Evolutionary conservation across 2,329 filamentous ascomycete species (phyloP), one percentile per base, ranked within the genome.

Genomic region (Zasmidium angulare): DNA sequence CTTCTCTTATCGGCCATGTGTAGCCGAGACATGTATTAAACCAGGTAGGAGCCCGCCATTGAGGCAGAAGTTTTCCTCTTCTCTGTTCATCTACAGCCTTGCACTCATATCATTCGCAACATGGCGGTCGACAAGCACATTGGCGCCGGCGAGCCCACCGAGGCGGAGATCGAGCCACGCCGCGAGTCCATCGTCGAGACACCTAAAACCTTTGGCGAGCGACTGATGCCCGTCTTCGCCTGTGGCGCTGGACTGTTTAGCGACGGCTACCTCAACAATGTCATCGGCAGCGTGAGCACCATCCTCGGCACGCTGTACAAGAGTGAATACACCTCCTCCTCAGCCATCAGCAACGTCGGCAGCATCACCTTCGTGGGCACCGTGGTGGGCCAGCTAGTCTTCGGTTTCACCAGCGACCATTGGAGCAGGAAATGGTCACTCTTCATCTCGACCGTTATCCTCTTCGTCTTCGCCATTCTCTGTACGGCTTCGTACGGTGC

Each of bases 221-320:
- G 36, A 14, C 36, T 43, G 12, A 43, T 43, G 81, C 90, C 91
- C 17, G 89, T 91, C 1, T 87, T 96, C 67, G 92, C 92, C 48
- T 96, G 91, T 70, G 93, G 92, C 64, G 90, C 91, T 55, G 93
- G 93, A 69, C 82, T 96, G 1, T 96, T 96, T 75, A 92, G 89
- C 22, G 92, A 96, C 74, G 92, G 92, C n/a, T 96, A 96, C 74
- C 85, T 96, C 72, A 95, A 96, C 76, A 91, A 90, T 70, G 88
- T 96, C 64, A 96, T 96, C 67, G 91, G 92, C 9, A 89, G 89
- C 2, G 91, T 96, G 58, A 89, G 88, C 68, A 96, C 91, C 1
- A 86, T 92, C 59, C 83, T 96, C 7, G 74, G 72, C 20, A 76
- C 74, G 0, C 81, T 95, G 67, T 96, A 96, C 71, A 83, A 83